Percentiles rank a stretch among this genome's conserved stretches.
These are phyloP conservation scores for Leucoagaricus sp. DNA, from an alignment of 1,284 basidiomycete genomes.

Conservation along the genomic window DNA sequence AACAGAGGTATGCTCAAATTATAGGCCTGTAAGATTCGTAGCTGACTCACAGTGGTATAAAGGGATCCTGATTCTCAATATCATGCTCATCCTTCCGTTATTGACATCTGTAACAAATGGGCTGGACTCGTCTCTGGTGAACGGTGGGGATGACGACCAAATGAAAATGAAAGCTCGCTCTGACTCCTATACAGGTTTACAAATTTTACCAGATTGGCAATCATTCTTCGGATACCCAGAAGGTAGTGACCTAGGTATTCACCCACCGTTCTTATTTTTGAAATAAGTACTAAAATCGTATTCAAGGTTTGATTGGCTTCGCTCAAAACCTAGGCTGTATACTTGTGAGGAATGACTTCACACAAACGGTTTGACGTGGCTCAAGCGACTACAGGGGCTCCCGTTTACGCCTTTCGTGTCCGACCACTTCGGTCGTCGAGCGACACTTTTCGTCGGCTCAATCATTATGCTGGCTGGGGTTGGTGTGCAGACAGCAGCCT, in stretches of 20 bases:
- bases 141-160: slow-evolving; percentile 41
- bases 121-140: slow-evolving; percentile 62
- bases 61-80: slow-evolving; percentile 64
- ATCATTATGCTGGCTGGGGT: slow-evolving; percentile 62
- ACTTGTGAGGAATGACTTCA: slow-evolving; percentile 34
- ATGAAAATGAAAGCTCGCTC: background rate
- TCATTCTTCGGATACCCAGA: slow-evolving; percentile 51
- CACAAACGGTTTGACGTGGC: background rate
- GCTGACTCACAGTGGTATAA: background rate
- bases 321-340: slow-evolving; percentile 65
- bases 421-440: slow-evolving; percentile 56
- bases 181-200: slow-evolving; percentile 45
- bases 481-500: slow-evolving; percentile 52
- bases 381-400: slow-evolving; percentile 39
- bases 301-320: slow-evolving; percentile 57
- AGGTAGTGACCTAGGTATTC: slow-evolving; percentile 51
- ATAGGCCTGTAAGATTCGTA: background rate
- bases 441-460: slow-evolving; percentile 58
- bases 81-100: slow-evolving; percentile 59
- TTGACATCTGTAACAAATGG: slow-evolving; percentile 64
- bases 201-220: slow-evolving; percentile 66
- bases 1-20: slow-evolving; percentile 49
- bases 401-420: slow-evolving; percentile 62
- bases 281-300: background rate
- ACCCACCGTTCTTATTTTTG: background rate